Base-by-base conservation (phyloP, 352 stramenopile genomes). In the Phytopythium vexans region DNA sequence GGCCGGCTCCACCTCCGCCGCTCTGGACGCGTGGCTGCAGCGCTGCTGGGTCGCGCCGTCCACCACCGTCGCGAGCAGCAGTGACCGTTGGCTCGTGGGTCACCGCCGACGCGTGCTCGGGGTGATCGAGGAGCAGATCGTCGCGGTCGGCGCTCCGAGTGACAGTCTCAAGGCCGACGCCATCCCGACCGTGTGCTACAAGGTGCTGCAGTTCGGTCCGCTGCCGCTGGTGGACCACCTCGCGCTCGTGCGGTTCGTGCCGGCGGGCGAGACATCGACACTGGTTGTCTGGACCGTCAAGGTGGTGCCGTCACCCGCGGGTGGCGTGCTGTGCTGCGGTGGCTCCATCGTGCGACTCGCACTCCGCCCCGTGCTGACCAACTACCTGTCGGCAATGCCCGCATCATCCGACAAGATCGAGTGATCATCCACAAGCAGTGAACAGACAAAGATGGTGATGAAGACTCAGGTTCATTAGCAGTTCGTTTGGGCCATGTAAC, bases 251-350 rank as follows among this genome's bases (percentile, higher is more conserved):
- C 66, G 72, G 48, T 88, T 83, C 46, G 66, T 85, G 40, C 62
- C 64, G 3, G 75, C 56, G 8, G 14, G 41, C 6, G 60, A 49
- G 38, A 62, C 70, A 3, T 64, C 72, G 66, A 88, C 74, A 55
- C 72, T 88, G 31, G 72, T 83, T 35, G 41, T 80, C 42, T 88
- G 79, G 79, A 74, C 59, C 39, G 68, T 71, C 52, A 89, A 89
- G 72, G 70, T 75, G 35, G 77, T 64, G 14, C 76, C 79, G 11
- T 71, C 74, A 5, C 57, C 56, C n/a, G 36, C 64, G 8, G 76
- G 76, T 35, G 81, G 74, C 44, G 68, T 87, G 27, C 41, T 79
- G 42, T 70, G 75, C 41, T 86, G 73, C 56, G 76, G 73, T n/a
- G 76, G 73, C 16, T 85, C 73, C 34, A 60, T 87, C 11, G 46